Conservation (phyloP, 2,329 filamentous ascomycete genomes). For the Cryoendolithus antarcticus region DNA sequence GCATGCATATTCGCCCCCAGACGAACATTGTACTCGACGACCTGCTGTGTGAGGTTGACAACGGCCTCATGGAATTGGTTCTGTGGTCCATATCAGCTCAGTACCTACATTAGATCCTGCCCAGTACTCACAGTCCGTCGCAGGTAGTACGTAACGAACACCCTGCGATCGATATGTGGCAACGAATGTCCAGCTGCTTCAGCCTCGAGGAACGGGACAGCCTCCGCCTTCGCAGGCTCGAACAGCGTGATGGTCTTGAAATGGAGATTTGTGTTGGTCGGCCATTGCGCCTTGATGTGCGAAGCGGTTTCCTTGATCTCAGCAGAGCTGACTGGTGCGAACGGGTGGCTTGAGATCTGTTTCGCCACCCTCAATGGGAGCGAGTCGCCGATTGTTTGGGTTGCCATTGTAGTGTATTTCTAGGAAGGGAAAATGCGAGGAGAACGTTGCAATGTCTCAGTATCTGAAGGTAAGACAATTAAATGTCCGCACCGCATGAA, state of each 20-base stretch:
- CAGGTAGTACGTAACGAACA: conserved; percentile 41
- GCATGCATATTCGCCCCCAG: conserved; percentile 46
- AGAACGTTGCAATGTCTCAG: no score
- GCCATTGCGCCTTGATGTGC: conserved; percentile 44
- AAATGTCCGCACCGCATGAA: no score
- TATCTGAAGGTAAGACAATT: no score
- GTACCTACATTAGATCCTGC: neutral
- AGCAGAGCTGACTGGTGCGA: conserved; percentile 44
- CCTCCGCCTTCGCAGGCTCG: conserved; percentile 23
- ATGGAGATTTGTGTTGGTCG: conserved; percentile 41
- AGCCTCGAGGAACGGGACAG: conserved; percentile 20
- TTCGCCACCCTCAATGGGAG: conserved; percentile 15
- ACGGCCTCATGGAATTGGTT: conserved; percentile 52
- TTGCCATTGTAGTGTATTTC: conserved; percentile 1
- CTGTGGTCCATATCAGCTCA: conserved; percentile 22
- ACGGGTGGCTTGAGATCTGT: conserved; percentile 36
- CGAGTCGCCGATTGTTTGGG: conserved; percentile 9
- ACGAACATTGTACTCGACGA: conserved; percentile 45
- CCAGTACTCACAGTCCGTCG: conserved; percentile 43
- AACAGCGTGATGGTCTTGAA: conserved; percentile 51
- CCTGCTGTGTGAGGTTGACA: conserved; percentile 39
- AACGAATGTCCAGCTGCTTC: conserved; percentile 24
- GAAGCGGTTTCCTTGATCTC: conserved; percentile 43
- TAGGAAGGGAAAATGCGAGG: neutral
- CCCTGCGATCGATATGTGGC: conserved; percentile 36